Evolutionary conservation across 495 filamentous ascomycete genomes (phyloP).

Genomic region (Penicillium paxilli): DNA sequence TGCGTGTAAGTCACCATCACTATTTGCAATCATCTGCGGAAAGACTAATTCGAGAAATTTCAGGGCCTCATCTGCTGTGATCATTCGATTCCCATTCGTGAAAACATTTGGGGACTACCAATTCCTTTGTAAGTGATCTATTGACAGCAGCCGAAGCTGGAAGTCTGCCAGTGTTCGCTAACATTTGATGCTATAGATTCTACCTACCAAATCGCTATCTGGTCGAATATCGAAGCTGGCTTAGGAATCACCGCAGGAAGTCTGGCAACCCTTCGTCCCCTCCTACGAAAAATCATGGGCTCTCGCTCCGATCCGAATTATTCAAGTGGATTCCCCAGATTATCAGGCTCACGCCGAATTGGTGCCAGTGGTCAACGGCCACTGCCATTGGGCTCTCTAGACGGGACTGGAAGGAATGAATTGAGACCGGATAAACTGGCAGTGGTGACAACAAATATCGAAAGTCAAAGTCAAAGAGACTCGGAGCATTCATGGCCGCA

Average conservation of each 20-base stretch:
- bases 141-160: background rate
- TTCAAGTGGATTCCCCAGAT: slow-evolving; percentile 23
- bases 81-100: slow-evolving; percentile 43
- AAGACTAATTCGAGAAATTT: slow-evolving; percentile 1
- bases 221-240: slow-evolving; percentile 46
- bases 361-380: slow-evolving; percentile 17
- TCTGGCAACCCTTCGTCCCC: slow-evolving; percentile 48
- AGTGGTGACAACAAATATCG: slow-evolving; percentile 40
- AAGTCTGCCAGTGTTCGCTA: background rate
- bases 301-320: slow-evolving; percentile 23
- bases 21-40: background rate
- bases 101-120: slow-evolving; percentile 35
- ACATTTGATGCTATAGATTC: slow-evolving; percentile 29
- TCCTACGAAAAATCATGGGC: slow-evolving; percentile 39
- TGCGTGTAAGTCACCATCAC: slow-evolving; percentile 36
- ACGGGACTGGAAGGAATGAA: slow-evolving; percentile 15
- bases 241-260: slow-evolving; percentile 48
- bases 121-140: slow-evolving; percentile 35
- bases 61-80: slow-evolving; percentile 42
- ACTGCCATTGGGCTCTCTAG: slow-evolving; percentile 34
- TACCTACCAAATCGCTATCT: slow-evolving; percentile 44
- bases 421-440: slow-evolving; percentile 42
- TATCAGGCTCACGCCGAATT: slow-evolving; percentile 21
- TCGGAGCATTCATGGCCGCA: slow-evolving; percentile 18
- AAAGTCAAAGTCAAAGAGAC: slow-evolving; percentile 34